Percentiles rank a stretch among this genome's conserved stretches.
phyloP scores from a whole-genome alignment of 768 basidiomycete genomes.

The Collybiopsis confluens region DNA sequence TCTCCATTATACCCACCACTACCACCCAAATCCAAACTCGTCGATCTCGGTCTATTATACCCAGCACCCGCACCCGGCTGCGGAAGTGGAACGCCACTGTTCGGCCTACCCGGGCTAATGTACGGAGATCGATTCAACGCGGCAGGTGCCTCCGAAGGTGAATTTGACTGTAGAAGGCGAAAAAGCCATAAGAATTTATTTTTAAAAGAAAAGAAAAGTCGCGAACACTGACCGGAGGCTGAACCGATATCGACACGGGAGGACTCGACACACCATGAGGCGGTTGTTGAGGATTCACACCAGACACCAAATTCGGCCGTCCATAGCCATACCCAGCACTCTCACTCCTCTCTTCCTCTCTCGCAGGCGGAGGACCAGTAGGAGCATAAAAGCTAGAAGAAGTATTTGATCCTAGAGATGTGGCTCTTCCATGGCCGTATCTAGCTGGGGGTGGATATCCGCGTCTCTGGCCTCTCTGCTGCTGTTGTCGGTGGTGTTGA shows the following conservation, averaged over 20 bases:
- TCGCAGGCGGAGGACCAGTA: neutral
- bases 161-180: slow-evolving; percentile 1
- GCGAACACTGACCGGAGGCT: slow-evolving; percentile 1
- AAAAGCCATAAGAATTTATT: neutral
- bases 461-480: neutral
- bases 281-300: neutral
- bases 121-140: neutral
- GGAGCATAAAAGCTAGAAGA: neutral
- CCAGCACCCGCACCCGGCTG: no score
- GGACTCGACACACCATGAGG: neutral
- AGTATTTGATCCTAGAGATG: neutral
- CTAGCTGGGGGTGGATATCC: no score
- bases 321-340: neutral
- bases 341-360: neutral
- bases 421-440: neutral
- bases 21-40: no score
- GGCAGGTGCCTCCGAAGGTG: slow-evolving; percentile 4
- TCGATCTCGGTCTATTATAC: neutral
- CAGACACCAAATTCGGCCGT: neutral
- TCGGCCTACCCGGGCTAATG: neutral
- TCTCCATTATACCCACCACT: neutral
- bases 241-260: slow-evolving; percentile 5
- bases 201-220: neutral
- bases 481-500: neutral
- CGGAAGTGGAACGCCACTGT: neutral